Base-by-base conservation (phyloP, 2,329 filamentous ascomycete genomes). In the Hypomyces rosellus region DNA sequence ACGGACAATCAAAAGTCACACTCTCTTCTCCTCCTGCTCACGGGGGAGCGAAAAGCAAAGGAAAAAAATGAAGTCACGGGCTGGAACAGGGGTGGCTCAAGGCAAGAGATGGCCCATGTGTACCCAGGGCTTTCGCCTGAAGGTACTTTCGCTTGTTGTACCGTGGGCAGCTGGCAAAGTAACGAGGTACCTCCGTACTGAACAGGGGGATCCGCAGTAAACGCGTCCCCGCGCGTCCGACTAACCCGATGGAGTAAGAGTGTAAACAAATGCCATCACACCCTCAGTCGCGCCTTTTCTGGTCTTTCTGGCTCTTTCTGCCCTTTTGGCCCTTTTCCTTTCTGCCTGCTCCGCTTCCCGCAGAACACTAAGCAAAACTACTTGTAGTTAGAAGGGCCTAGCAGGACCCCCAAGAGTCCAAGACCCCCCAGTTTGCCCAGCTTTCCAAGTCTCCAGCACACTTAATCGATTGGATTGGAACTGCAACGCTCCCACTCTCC, bases 261-360 rank as follows among this genome's bases (percentile, higher is more conserved):
- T 56, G 63, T 69, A 69, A 69, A 69, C 66, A 69, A 67, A 30
- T 30, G 65, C 65, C 64, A 62, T 65, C 63, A 65, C 61, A 30
- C 60, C 55, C 20, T 39, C 55, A 46, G 45, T 45, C 50, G 44
- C 48, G 45, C 52, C 38, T 52, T 52, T 43, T 42, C 34, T 48
- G 39, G 37, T 30, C 50, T 25, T 39, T 30, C 9, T 30, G 25
- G 25, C 9, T 6, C 25, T 30, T 30, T 30, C n/a, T 20, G 20
- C 3, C 20, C 20, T 20, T 30, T 11, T 30, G 3, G 3, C 25
- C 6, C 6, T 8, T 30, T 30, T 30, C 20, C 5, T 5, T 30
- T 30, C 25, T 30, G 25, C 25, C 25, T 30, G 6, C 25, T 30
- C 9, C 25, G 25, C 25, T 30, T 30, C 25, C 25, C 25, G 25